Base-by-base conservation (phyloP, 257 asterid species). In the Ilex aquifolium region DNA sequence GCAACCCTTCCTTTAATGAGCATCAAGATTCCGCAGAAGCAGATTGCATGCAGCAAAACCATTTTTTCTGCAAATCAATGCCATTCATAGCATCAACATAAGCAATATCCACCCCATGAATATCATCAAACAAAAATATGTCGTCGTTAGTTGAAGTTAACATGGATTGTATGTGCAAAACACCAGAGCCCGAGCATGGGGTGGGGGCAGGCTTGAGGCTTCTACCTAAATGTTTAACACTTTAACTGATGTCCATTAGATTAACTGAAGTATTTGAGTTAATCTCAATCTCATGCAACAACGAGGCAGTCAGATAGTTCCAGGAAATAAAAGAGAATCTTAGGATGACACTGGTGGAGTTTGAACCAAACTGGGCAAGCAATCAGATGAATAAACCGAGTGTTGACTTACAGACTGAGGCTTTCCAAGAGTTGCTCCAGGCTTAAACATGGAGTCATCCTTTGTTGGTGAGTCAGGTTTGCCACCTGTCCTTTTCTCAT, bases 1-100 rank as follows among this genome's bases (percentile, higher is more conserved):
- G 62, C 67, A 59, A 54, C n/a, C 44, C 44, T 57, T 29, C 46
- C 69, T 46, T 27, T 12, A 62, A 67, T 44, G 68, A 59, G 31
- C 59, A 57, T 73, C 48, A 46, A 29, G 68, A 75, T 56, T 80
- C 85, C 0, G 80, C 78, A 17, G 76, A 55, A 54, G 81, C 76
- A 57, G 83, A 75, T 13, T 62, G 71, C 80, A 83, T 73, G 79
- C 86, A 83, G 83, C 88, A 83, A 57, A 83, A 80, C 88, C 88
- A 83, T 68, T 83, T 83, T 75, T 83, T 83, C 86, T 80, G 82
- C 78, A 73, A 71, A 62, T 49, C 31, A 44, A 58, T 29, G n/a
- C 27, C 46, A 56, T 7, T 29, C 36, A n/a, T 4, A 53, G 27
- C 32, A 53, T 68, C 61, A 68, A 32, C 57, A 58, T 51, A 51